phyloP scores from a whole-genome alignment of 371 early-diverging fungal species.

The Smittium mucronatum region DNA sequence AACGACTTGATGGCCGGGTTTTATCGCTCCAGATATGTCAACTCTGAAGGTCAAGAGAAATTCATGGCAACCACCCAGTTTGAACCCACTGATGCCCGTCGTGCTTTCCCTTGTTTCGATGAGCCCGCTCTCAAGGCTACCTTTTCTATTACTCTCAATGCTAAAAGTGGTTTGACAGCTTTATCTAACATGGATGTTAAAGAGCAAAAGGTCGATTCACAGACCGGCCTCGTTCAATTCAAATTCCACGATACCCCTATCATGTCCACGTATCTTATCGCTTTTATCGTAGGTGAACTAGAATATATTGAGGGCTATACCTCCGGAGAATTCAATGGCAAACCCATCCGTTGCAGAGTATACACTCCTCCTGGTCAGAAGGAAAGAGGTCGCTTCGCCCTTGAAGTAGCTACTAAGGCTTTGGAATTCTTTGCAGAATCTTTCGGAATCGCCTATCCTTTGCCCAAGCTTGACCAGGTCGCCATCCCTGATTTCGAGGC shows the following conservation, averaged over 20 bases:
- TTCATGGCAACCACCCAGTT: constrained; percentile 79
- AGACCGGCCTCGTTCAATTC: constrained; percentile 31
- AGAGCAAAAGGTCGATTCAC: constrained; percentile 23
- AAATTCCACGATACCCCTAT: constrained; percentile 67
- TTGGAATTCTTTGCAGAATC: constrained; percentile 67
- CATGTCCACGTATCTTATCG: constrained; percentile 88
- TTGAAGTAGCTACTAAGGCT: constrained; percentile 50
- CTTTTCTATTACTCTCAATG: constrained; percentile 64
- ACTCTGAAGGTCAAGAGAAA: constrained; percentile 43
- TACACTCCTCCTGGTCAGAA: constrained; percentile 56
- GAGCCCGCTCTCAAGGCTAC: constrained; percentile 85
- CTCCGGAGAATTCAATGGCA: not conserved
- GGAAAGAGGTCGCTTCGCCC: constrained; percentile 56
- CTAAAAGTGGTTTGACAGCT: constrained; percentile 50
- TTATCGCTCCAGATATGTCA: constrained; percentile 61
- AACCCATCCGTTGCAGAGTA: constrained; percentile 49
- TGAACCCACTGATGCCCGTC: constrained; percentile 84
- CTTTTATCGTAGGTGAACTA: constrained; percentile 80
- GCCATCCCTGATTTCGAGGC: constrained; percentile 44
- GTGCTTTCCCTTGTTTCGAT: constrained; percentile 87
- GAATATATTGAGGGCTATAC: constrained; percentile 62
- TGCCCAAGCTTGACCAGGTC: constrained; percentile 50
- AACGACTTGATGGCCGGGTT: constrained; percentile 79
- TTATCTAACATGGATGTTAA: constrained; percentile 75
- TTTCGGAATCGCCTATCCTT: constrained; percentile 68